Evolutionary conservation across 176 grass and related monocot genomes (phyloP).

Genomic region (Oryza brachyantha): DNA sequence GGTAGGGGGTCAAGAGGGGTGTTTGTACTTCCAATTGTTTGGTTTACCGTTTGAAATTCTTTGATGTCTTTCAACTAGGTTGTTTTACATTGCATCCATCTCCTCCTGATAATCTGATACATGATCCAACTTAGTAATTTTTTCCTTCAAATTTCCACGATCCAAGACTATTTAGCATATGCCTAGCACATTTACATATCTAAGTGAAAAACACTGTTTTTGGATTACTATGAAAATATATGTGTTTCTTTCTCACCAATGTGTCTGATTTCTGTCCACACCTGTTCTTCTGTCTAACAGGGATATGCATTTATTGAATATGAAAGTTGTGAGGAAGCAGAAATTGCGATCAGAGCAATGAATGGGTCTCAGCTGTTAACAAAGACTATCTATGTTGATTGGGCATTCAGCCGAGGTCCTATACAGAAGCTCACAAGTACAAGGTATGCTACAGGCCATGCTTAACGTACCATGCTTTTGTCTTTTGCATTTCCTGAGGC

Average conservation of each 20-base stretch:
- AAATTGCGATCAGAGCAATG: slow-evolving; percentile 46
- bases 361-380: slow-evolving; percentile 52
- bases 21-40: not conserved
- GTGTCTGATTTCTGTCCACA: slow-evolving; percentile 6
- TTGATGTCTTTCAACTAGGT: not conserved
- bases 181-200: slow-evolving; percentile 1
- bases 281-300: slow-evolving; percentile 35
- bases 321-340: slow-evolving; percentile 52
- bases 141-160: not conserved
- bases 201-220: not conserved
- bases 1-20: not conserved
- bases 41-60: not conserved
- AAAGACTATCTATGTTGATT: slow-evolving; percentile 58
- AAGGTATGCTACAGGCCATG: slow-evolving; percentile 10
- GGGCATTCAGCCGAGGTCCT: slow-evolving; percentile 63
- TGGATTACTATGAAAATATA: not conserved
- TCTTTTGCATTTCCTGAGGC: not conserved
- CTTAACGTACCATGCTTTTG: not conserved
- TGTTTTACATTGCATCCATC: not conserved
- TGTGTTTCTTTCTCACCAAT: slow-evolving; percentile 4
- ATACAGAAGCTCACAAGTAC: slow-evolving; percentile 19
- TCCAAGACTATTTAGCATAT: not conserved
- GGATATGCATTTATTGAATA: slow-evolving; percentile 72
- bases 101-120: not conserved
- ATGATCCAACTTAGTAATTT: not conserved